Evolutionary conservation across 257 asterid species (phyloP), one percentile per base, ranked within the genome.

Genomic region (Orobanche coerulescens): DNA sequence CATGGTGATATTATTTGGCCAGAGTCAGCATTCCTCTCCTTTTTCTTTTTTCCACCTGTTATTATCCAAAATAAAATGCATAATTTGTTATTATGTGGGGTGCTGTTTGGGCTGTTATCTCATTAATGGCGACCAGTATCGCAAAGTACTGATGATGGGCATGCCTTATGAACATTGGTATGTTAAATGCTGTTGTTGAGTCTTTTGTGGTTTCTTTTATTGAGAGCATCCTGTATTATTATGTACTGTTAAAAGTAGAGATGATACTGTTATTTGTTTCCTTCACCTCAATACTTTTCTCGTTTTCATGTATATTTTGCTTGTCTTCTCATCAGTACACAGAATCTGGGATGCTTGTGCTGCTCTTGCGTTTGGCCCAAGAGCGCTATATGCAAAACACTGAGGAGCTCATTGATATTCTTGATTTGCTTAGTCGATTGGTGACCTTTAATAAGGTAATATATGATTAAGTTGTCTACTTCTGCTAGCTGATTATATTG

Each of bases 341-440:
- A 43, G 95, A 74, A 73, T 93, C 98, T 66, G 98, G 95, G 61
- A 70, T 93, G 70, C 79, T 74, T 42, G 74, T 89, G 74, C 82
- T 93, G 66, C 90, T 93, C 73, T 61, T 84, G 77, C 95, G 84
- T 34, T 62, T 93, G 76, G 89, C 90, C 68, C 88, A 81, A 72
- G 86, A 67, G 55, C 76, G 74, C 43, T 71, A 82, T 70, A 42
- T 58, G 69, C 81, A 78, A 43, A 78, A 72, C 67, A 60, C 75
- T 1, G 85, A 81, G 68, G 95, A 89, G 69, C 78, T 71, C 55
- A 61, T 77, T 47, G 71, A 70, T 70, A 81, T 78, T 58, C 90
- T 93, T 52, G 95, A 78, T 79, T 76, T 93, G 79, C 80, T 93
- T 36, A 84, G 79, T 69, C 91, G 94, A 62, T 68, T 93, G 72